Conservation (phyloP, 306 rosid species). For the Malus fusca region DNA sequence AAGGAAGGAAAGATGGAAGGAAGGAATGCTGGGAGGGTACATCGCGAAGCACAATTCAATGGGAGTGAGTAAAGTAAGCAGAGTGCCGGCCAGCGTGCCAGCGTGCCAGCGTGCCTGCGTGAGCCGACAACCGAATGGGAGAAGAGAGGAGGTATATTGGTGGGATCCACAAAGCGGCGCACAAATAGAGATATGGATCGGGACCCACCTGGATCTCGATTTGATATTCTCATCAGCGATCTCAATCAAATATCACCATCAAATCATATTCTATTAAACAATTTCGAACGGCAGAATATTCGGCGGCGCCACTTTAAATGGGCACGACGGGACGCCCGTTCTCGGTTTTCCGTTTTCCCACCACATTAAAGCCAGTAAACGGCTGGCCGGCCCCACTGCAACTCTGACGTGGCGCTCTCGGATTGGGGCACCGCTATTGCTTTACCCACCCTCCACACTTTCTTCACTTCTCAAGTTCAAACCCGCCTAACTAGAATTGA, state of each 20-base stretch:
- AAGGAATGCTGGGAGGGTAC: slow-evolving; percentile 8
- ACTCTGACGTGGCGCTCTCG: neutral
- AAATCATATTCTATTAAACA: neutral
- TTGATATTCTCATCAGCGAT: neutral
- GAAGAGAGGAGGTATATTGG: neutral
- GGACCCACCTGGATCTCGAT: neutral
- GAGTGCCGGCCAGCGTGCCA: neutral
- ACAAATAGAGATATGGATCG: neutral
- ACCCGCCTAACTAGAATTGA: too few relatives aligned
- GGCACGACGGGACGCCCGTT: neutral
- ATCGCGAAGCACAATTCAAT: slow-evolving; percentile 48
- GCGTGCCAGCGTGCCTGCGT: slow-evolving; percentile 22
- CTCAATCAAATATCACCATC: neutral
- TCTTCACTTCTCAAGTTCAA: too few relatives aligned
- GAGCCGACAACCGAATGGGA: slow-evolving; percentile 33
- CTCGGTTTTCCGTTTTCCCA: neutral
- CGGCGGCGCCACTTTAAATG: slow-evolving; percentile 25
- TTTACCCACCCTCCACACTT: too few relatives aligned
- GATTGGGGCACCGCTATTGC: too few relatives aligned
- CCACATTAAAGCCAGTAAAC: neutral
- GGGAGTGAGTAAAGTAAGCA: slow-evolving; percentile 17
- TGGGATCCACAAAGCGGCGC: neutral
- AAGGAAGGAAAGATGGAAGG: neutral
- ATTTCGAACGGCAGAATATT: slow-evolving; percentile 9
- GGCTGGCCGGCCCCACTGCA: neutral